Evolutionary conservation across 352 stramenopile genomes (phyloP).

Genomic region (Phytopythium litorale): DNA sequence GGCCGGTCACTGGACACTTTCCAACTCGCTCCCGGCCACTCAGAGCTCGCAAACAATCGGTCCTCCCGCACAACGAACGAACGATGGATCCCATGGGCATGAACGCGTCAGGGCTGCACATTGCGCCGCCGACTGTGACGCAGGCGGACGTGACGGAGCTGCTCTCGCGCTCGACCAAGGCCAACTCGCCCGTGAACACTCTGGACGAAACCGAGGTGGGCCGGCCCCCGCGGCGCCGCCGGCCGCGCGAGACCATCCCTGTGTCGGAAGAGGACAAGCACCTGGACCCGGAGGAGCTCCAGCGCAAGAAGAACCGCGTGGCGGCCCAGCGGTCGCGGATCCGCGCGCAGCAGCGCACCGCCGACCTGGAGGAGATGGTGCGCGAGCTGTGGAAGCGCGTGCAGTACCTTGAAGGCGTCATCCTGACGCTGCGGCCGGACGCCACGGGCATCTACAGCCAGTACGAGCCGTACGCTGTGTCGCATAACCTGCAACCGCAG

Average conservation of each 20-base stretch:
- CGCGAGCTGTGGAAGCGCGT: slow-evolving; percentile 51
- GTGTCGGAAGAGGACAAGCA: slow-evolving; percentile 40
- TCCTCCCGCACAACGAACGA: background rate
- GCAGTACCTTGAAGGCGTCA: slow-evolving; percentile 52
- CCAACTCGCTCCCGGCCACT: slow-evolving; percentile 1
- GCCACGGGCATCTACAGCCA: slow-evolving; percentile 38
- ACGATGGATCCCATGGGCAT: background rate
- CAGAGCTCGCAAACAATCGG: background rate
- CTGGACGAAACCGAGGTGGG: slow-evolving; percentile 12
- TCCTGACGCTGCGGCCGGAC: slow-evolving; percentile 30
- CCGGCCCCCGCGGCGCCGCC: slow-evolving; percentile 22
- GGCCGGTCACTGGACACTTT: slow-evolving; percentile 1
- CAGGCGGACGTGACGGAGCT: slow-evolving; percentile 9
- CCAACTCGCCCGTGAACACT: background rate
- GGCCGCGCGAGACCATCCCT: slow-evolving; percentile 40
- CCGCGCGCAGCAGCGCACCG: slow-evolving; percentile 46
- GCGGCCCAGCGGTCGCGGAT: slow-evolving; percentile 49
- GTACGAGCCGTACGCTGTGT: slow-evolving; percentile 41
- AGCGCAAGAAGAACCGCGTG: slow-evolving; percentile 71
- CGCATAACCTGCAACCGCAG: slow-evolving; percentile 25
- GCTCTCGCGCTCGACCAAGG: slow-evolving; percentile 2
- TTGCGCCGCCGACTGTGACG: slow-evolving; percentile 6
- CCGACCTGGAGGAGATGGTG: slow-evolving; percentile 46
- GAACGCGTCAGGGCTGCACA: background rate
- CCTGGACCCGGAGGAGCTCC: slow-evolving; percentile 47